A percentile compares a stretch with the other conserved stretches of the same genome.
phyloP scores from a whole-genome alignment of 23 red algal genomes.

The Agarophyton chilense region DNA sequence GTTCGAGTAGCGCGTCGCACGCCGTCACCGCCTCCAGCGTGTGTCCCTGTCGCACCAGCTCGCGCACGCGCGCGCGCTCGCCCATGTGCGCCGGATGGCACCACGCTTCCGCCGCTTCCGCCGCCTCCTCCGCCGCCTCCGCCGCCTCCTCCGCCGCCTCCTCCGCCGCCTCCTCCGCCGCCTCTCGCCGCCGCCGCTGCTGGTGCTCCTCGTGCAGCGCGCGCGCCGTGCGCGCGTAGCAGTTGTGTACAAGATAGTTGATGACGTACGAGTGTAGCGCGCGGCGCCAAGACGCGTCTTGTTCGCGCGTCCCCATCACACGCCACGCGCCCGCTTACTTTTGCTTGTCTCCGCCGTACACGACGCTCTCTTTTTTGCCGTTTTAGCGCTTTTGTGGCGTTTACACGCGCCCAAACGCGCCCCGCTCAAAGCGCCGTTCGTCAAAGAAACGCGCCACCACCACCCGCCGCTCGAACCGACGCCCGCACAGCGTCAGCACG shows the following conservation, averaged over 20 bases:
- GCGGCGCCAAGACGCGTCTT: background rate
- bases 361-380: too few relatives aligned
- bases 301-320: background rate
- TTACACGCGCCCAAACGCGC: constrained; percentile 16
- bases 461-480: constrained; percentile 59
- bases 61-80: background rate
- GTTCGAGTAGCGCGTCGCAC: background rate
- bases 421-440: constrained; percentile 55
- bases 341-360: too few relatives aligned
- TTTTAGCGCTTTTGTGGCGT: too few relatives aligned
- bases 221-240: constrained; percentile 26
- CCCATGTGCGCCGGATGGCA: background rate
- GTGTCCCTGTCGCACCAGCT: background rate
- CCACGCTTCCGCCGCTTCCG: background rate
- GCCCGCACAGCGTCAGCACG: constrained; percentile 36
- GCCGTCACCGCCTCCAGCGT: background rate
- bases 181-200: too few relatives aligned
- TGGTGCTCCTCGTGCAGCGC: constrained; percentile 23
- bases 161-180: too few relatives aligned
- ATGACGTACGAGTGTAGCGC: constrained; percentile 22
- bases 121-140: too few relatives aligned
- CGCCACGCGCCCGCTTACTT: too few relatives aligned
- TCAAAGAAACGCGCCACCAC: constrained; percentile 56
- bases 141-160: too few relatives aligned
- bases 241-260: constrained; percentile 51